A percentile compares a stretch with the other conserved stretches of the same genome.
Conservation (phyloP, 1,284 basidiomycete genomes). For the Puccinia horiana region DNA sequence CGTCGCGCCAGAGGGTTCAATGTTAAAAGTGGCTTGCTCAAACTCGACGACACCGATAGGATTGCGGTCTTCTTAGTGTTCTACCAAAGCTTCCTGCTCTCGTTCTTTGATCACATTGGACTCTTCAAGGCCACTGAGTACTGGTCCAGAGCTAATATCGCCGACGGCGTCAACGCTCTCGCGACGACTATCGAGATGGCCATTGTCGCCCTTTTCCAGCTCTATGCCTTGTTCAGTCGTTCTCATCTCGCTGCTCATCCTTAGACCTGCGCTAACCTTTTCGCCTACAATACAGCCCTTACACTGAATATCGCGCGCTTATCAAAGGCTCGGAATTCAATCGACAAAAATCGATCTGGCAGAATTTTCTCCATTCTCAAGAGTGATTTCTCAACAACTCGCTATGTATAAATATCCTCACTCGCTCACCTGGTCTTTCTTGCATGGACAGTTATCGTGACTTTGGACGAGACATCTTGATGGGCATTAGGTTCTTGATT, state of each 20-base stretch:
- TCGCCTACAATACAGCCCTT: conserved; percentile 14
- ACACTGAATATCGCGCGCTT: conserved; percentile 38
- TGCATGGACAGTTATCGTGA: conserved; percentile 26
- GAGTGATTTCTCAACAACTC: conserved; percentile 5
- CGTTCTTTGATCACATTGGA: conserved; percentile 57
- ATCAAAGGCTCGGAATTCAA: conserved; percentile 45
- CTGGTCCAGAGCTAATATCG: conserved; percentile 61
- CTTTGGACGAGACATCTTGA: conserved; percentile 24
- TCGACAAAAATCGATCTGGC: conserved; percentile 20
- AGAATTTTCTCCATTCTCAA: conserved; percentile 40
- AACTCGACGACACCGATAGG: conserved; percentile 34
- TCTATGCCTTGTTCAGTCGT: conserved; percentile 40
- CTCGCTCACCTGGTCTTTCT: not conserved
- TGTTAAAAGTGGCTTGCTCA: not conserved
- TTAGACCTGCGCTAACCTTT: not conserved
- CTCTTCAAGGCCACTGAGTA: conserved; percentile 62
- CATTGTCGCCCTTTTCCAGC: conserved; percentile 26
- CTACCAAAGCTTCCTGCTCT: conserved; percentile 57
- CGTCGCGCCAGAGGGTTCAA: conserved; percentile 49
- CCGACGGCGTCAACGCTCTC: conserved; percentile 78
- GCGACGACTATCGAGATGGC: conserved; percentile 76
- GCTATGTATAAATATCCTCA: not conserved
- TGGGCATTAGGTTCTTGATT: conserved; percentile 7
- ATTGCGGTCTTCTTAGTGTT: conserved; percentile 72
- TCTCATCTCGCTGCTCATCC: no score